These are phyloP conservation scores for Zanthoxylum bungeanum DNA, from an alignment of 345 rosid species.

Conservation along the genomic window DNA sequence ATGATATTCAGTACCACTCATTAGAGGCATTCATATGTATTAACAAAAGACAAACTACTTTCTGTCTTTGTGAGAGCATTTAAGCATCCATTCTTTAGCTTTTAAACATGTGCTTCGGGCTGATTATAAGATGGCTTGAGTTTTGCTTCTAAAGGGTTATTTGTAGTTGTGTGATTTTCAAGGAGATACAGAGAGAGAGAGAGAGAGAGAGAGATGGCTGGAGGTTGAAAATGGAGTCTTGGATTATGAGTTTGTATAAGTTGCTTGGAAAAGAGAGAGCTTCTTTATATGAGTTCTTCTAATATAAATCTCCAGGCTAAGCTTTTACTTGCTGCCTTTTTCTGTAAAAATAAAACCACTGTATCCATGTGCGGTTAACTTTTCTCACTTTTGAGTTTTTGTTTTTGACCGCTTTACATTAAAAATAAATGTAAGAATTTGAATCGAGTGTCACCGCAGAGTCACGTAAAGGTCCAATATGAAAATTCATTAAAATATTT, in stretches of 20 bases:
- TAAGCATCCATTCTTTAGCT: neutral
- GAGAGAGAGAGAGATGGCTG: neutral
- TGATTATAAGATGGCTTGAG: too few relatives aligned
- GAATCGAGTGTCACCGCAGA: too few relatives aligned
- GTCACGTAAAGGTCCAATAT: too few relatives aligned
- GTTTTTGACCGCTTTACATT: neutral
- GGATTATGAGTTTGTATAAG: neutral
- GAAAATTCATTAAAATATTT: too few relatives aligned
- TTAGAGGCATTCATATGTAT: neutral
- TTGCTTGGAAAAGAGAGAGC: neutral
- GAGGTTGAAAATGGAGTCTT: slow-evolving; percentile 12
- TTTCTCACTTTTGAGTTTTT: too few relatives aligned
- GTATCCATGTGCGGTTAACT: neutral
- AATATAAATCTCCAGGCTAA: neutral
- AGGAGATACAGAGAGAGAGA: neutral
- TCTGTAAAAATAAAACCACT: neutral
- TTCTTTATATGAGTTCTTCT: neutral
- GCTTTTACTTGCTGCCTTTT: neutral
- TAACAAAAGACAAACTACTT: neutral
- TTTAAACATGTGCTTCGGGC: neutral
- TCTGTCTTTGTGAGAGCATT: neutral
- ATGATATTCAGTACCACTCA: slow-evolving; percentile 20
- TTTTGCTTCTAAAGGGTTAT: too few relatives aligned
- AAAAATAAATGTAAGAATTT: too few relatives aligned
- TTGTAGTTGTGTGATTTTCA: too few relatives aligned